Base-by-base conservation (phyloP, 805 yeast species). In the Henningerozyma blattae region DNA sequence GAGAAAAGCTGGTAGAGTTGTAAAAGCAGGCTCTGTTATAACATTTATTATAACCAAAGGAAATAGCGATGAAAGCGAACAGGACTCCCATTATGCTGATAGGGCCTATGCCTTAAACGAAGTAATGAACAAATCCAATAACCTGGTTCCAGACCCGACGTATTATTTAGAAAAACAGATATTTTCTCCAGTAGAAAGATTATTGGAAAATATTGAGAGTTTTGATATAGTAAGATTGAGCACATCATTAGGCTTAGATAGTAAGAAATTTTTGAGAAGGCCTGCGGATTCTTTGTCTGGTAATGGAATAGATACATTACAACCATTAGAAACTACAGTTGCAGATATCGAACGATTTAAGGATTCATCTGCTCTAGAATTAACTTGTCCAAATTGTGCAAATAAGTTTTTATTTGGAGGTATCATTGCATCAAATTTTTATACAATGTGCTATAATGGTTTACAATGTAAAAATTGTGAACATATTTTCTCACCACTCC, bases 161-260 rank as follows among this genome's bases (percentile, higher is more conserved):
- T 87, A 71, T 51, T 91, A 91, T 54, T 62, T 89, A 45, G 91
- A 78, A 43, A 82, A 85, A 54, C 99, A 91, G 58, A 70, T 91
- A 8, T 74, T 81, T 47, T 86, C 93, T 2, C 96, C 96, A 3
- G 76, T 91, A 8, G 93, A 84, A 52, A 75, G 98, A 58, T 64
- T 91, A 34, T 63, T 89, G 28, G 93, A 79, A 44, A 72, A 79
- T 40, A 76, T 91, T 34, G 93, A 85, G 43, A 95, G 97, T 28
- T 70, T 81, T 41, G 96, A 89, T 50, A 66, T 76, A 47, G 73
- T 75, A 32, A 69, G 91, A 44, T 65, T 91, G 27, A 94, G 95
- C 4, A 67, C 68, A 30, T 67, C 78, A 3, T 64, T 91, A 25
- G 94, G 94, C 0, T 64, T 91, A 27, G 95, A 87, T 47, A 64